A percentile compares a stretch with the other conserved stretches of the same genome.
Evolutionary conservation across 148 eudicot species (phyloP).

Genomic region (Gaultheria prostrata): DNA sequence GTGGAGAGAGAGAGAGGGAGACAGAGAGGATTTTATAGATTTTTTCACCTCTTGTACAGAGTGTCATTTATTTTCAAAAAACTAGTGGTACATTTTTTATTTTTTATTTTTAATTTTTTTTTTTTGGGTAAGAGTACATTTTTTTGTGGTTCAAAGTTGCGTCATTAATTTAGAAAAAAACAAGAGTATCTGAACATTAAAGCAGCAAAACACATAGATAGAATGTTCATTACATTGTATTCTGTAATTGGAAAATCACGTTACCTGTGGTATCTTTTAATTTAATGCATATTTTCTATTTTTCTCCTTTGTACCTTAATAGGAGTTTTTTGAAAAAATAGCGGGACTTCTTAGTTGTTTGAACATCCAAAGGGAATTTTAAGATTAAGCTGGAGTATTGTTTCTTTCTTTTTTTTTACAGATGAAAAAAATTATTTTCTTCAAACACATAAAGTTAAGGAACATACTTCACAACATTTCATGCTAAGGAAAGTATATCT

Average conservation of each 20-base stretch:
- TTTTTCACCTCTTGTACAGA: not conserved
- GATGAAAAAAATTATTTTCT: too few species aligned
- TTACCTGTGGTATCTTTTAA: slow-evolving; percentile 9
- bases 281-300: not conserved
- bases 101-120: too few species aligned
- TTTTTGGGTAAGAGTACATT: not conserved
- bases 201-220: not conserved
- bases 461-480: too few species aligned
- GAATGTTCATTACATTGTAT: not conserved
- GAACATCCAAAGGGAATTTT: not conserved
- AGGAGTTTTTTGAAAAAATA: not conserved
- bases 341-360: not conserved
- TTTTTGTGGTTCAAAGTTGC: not conserved
- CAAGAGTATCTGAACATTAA: not conserved
- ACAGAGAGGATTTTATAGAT: not conserved
- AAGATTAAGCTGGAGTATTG: not conserved
- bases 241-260: not conserved
- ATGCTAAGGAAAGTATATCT: too few species aligned
- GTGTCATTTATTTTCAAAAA: not conserved
- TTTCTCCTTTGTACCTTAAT: not conserved
- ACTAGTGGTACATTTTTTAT: not conserved
- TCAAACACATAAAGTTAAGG: too few species aligned
- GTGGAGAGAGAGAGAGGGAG: not conserved
- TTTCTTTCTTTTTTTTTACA: too few species aligned
- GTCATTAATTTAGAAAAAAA: not conserved